These are phyloP conservation scores for Diversispora epigaea DNA, from an alignment of 192 early-diverging fungal species.

Conservation along the genomic window DNA sequence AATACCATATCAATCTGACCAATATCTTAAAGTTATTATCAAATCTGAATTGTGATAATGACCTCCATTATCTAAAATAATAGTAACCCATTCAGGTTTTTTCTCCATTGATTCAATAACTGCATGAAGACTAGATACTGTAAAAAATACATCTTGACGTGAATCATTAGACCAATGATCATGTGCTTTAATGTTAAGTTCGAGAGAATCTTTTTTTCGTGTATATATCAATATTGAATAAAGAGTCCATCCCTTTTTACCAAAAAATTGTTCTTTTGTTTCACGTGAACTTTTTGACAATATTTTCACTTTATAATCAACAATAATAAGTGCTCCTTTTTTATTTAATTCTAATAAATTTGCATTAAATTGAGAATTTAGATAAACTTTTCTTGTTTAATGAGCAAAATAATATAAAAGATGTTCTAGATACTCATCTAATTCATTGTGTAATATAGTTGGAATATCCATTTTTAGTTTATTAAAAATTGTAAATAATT, in stretches of 20 bases:
- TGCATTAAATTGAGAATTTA: background rate
- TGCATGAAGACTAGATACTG: background rate
- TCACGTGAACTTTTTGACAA: background rate
- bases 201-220: background rate
- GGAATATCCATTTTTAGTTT: background rate
- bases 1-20: no score
- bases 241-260: background rate
- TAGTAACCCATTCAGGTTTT: background rate
- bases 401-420: background rate
- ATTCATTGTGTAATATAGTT: conserved; percentile 5
- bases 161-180: background rate
- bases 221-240: background rate
- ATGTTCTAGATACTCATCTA: background rate
- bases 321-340: background rate
- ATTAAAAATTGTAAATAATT: no score
- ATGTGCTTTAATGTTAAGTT: background rate
- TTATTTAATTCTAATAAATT: conserved; percentile 1
- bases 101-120: background rate
- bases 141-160: no score
- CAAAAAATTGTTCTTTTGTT: conserved; percentile 15
- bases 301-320: background rate
- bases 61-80: no score
- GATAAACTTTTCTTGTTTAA: background rate
- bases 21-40: no score
- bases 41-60: no score